These are phyloP conservation scores for Rhodotorula sp. DNA, from an alignment of 1,284 basidiomycete genomes.

Conservation along the genomic window DNA sequence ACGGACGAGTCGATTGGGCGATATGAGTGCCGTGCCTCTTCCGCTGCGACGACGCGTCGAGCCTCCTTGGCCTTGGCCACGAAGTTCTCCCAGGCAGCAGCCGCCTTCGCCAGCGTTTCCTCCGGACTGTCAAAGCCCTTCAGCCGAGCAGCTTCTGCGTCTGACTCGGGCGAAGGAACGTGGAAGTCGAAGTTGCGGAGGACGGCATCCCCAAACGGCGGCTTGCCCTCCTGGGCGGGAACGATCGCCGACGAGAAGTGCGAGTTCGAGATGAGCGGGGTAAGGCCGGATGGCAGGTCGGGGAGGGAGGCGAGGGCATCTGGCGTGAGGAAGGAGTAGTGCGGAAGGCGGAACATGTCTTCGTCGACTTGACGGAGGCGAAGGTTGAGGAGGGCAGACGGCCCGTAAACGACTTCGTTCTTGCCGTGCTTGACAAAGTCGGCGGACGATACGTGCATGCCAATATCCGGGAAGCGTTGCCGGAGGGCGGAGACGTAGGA, in stretches of 20 bases:
- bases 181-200: conserved; percentile 41
- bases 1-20: background rate
- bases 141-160: conserved; percentile 37
- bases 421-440: conserved; percentile 57
- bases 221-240: conserved; percentile 50
- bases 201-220: conserved; percentile 35
- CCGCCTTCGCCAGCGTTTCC: conserved; percentile 10
- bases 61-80: conserved; percentile 41
- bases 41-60: conserved; percentile 10
- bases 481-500: conserved; percentile 6
- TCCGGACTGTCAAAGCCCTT: conserved; percentile 31
- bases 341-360: conserved; percentile 70
- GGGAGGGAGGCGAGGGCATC: background rate
- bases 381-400: conserved; percentile 68
- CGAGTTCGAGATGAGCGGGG: conserved; percentile 37
- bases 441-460: conserved; percentile 59
- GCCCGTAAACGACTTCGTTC: conserved; percentile 72
- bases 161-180: conserved; percentile 29
- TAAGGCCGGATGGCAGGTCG: background rate
- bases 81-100: conserved; percentile 30
- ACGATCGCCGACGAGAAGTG: conserved; percentile 17
- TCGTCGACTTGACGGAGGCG: conserved; percentile 70
- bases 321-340: conserved; percentile 49
- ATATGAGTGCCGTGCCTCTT: background rate
- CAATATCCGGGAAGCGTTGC: background rate